Evolutionary conservation across 2,329 filamentous ascomycete genomes (phyloP), one percentile per base, ranked within the genome.

Genomic region (Alternaria burnsii): DNA sequence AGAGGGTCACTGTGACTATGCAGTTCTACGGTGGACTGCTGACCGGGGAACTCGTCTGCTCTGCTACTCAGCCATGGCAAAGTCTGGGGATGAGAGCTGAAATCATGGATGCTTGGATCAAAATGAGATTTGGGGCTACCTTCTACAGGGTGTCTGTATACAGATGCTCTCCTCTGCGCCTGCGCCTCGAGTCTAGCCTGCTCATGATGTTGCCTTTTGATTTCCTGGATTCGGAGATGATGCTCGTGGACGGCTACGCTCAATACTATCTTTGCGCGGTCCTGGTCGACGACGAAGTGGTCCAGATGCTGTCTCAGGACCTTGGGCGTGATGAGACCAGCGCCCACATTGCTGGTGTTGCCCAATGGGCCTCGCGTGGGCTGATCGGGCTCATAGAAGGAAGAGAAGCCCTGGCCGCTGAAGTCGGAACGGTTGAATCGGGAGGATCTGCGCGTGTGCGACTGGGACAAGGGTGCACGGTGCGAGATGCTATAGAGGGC

Each of bases 181-280:
- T 93, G 91, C 42, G 91, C 87, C 71, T 90, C 82, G 51, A 88
- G 75, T 79, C 91, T 91, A 63, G 93, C 90, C 43, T 92, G 88
- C 71, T 97, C 93, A 55, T 94, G 88, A 67, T 95, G 88, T 60
- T 90, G 88, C 50, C 93, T 85, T 71, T 93, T 86, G 24, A 90
- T 74, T 78, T 91, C 89, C 70, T 94, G 89, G 61, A 97, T 87
- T 47, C 92, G 88, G 79, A 97, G 93, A 76, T 98, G 97, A 77
- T 99, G 95, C 75, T 98, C 97, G 82, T 97, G 97, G 28, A 99
- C 91, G 7, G 94, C 93, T 4, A 94, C 90, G 66, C 93, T 95
- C 65, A 98, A 88, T 14, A 94, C 92, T 79, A 97, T 96, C 84
- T 99, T 95, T 16, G 95, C 93, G 61, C 93, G 88, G 68, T 97